Percentiles rank a stretch among this genome's conserved stretches.
These are phyloP conservation scores for Abrus precatorius DNA, from an alignment of 306 rosid genomes.

Conservation along the genomic window DNA sequence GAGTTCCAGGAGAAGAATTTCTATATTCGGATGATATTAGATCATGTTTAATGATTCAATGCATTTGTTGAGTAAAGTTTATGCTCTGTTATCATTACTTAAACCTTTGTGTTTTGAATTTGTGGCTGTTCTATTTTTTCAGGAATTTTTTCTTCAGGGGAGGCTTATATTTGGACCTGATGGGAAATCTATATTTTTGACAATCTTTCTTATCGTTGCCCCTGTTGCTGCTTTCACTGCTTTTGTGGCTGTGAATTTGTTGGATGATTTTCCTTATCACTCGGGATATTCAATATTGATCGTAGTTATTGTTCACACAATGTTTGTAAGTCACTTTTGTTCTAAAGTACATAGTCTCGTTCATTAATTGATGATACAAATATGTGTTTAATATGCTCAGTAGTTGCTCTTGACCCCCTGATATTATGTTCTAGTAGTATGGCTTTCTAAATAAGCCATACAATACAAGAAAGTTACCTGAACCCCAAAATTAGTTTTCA, in stretches of 20 bases:
- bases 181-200: slow-evolving; percentile 73
- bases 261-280: slow-evolving; percentile 68
- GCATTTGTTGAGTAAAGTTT: too few relatives aligned
- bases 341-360: not conserved
- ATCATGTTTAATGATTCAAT: not conserved
- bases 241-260: slow-evolving; percentile 75
- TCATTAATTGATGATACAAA: not conserved
- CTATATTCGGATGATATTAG: not conserved
- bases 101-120: slow-evolving; percentile 20
- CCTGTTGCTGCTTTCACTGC: slow-evolving; percentile 80
- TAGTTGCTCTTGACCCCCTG: not conserved
- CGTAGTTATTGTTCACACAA: slow-evolving; percentile 62
- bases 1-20: not conserved
- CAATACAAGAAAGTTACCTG: too few relatives aligned
- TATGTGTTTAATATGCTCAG: slow-evolving; percentile 25
- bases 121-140: slow-evolving; percentile 37
- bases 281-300: slow-evolving; percentile 70
- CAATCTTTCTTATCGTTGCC: slow-evolving; percentile 79
- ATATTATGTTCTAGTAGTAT: not conserved
- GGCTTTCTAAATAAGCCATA: too few relatives aligned
- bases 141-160: slow-evolving; percentile 89
- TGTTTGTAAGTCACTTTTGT: slow-evolving; percentile 68
- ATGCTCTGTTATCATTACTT: not conserved
- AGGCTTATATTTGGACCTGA: slow-evolving; percentile 96
- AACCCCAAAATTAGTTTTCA: too few relatives aligned